Base-by-base conservation (phyloP, 805 yeast genomes). In the Nakazawaea sp. region DNA sequence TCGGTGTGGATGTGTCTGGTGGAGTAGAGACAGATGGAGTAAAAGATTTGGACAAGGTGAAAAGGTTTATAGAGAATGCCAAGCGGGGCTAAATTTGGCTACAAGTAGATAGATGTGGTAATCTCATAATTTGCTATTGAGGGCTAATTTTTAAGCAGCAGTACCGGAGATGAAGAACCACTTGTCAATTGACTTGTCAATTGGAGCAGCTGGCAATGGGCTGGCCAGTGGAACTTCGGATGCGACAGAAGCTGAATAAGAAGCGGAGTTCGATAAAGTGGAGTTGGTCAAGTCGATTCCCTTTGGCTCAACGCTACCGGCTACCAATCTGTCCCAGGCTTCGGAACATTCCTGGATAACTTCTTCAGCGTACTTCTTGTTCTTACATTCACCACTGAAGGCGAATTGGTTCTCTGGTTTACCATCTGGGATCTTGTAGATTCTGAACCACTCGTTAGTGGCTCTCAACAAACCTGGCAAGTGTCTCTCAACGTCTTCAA, bases 131-230 rank as follows among this genome's bases (percentile, higher is more conserved):
- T n/a, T n/a, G n/a, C n/a, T n/a, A n/a, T n/a, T n/a, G n/a, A n/a
- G n/a, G 11, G 18, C 20, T 16, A 16, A 13, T 13, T 19, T 21
- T 51, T 47, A 67, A 53, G 70, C 68, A 47, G 76, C 68, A 45
- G 83, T 79, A 67, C 90, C 92, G 43, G 90, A 86, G 59, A 90
- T 90, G 79, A 78, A 90, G 77, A 92, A 90, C 98, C 98, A 90
- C 71, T 90, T 90, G 76, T 90, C 97, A 60, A 90, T 70, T 40
- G 96, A 86, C 67, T 84, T 78, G 72, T 90, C 98, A 62, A 92
- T 86, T 64, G 96, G 95, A 46, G 95, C 96, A 59, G 89, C 88
- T 46, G 89, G 74, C 48, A 68, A 62, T 48, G 82, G 76, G 51
- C 75, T 53, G 52, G 85, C 94, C 41, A 74, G 72, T 50, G 96